phyloP scores from a whole-genome alignment of 805 yeast species.

The Priceomyces castillae region DNA sequence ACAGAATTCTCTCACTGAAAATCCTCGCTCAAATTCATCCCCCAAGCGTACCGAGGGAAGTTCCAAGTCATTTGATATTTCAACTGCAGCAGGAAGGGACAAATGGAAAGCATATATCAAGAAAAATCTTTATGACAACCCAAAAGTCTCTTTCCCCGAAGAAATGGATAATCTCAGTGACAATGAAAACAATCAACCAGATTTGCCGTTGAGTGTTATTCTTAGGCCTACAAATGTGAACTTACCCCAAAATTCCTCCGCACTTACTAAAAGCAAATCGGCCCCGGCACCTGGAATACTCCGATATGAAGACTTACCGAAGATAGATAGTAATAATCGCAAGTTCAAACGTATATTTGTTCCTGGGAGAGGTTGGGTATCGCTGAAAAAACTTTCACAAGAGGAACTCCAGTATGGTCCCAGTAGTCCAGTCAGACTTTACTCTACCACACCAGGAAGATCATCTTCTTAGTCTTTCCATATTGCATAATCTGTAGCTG shows the following conservation, averaged over 20 bases:
- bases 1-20: no score
- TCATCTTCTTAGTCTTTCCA: neutral
- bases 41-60: no score
- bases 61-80: constrained; percentile 22
- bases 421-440: constrained; percentile 1
- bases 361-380: constrained; percentile 52
- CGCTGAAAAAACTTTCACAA: constrained; percentile 21
- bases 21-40: no score
- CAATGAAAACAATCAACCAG: neutral
- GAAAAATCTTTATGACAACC: constrained; percentile 1
- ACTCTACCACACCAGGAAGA: neutral
- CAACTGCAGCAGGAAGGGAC: constrained; percentile 26
- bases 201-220: no score
- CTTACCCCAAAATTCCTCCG: neutral
- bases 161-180: constrained; percentile 1
- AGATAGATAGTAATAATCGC: constrained; percentile 35
- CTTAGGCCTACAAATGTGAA: neutral
- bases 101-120: constrained; percentile 22
- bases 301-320: constrained; percentile 18
- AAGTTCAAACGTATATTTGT: constrained; percentile 44
- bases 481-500: no score
- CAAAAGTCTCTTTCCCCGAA: no score
- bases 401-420: constrained; percentile 18
- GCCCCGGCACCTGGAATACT: neutral
- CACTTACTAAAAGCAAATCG: neutral